These are phyloP conservation scores for Melanogaster broomeanus DNA, from an alignment of 768 basidiomycete species.

Conservation along the genomic window DNA sequence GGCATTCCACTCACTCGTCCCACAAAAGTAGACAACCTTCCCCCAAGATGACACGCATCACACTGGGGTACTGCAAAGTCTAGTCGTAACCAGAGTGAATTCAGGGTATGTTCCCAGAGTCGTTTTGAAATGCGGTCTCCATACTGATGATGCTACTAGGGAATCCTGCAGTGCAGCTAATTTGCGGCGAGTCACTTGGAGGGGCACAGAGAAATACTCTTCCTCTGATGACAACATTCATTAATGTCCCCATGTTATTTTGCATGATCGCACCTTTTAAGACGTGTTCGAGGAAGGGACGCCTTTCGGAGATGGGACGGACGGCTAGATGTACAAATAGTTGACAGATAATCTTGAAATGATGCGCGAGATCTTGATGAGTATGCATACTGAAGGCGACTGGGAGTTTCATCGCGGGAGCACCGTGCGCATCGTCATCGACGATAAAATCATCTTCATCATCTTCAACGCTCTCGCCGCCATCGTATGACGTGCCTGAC, in stretches of 20 bases:
- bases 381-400: slow-evolving; percentile 79
- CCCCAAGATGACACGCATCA: slow-evolving; percentile 81
- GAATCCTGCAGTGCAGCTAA: slow-evolving; percentile 71
- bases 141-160: slow-evolving; percentile 81
- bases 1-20: slow-evolving; percentile 64
- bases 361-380: slow-evolving; percentile 72
- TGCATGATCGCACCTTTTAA: slow-evolving; percentile 41
- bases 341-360: slow-evolving; percentile 89
- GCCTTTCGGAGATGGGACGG: slow-evolving; percentile 50
- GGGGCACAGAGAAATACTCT: slow-evolving; percentile 74
- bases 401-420: slow-evolving; percentile 52
- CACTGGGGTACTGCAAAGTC: slow-evolving; percentile 64
- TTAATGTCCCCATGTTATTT: not conserved
- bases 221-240: slow-evolving; percentile 40
- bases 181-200: slow-evolving; percentile 67
- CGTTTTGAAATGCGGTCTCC: slow-evolving; percentile 70
- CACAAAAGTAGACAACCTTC: slow-evolving; percentile 62
- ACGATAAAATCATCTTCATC: slow-evolving; percentile 52
- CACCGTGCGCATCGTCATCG: slow-evolving; percentile 56
- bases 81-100: slow-evolving; percentile 53
- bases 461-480: slow-evolving; percentile 23
- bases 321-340: slow-evolving; percentile 84
- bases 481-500: slow-evolving; percentile 39
- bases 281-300: slow-evolving; percentile 55
- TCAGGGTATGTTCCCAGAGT: slow-evolving; percentile 67